These are phyloP conservation scores for Neurospora sp. DNA, from an alignment of 2,329 filamentous ascomycete genomes.

Conservation along the genomic window DNA sequence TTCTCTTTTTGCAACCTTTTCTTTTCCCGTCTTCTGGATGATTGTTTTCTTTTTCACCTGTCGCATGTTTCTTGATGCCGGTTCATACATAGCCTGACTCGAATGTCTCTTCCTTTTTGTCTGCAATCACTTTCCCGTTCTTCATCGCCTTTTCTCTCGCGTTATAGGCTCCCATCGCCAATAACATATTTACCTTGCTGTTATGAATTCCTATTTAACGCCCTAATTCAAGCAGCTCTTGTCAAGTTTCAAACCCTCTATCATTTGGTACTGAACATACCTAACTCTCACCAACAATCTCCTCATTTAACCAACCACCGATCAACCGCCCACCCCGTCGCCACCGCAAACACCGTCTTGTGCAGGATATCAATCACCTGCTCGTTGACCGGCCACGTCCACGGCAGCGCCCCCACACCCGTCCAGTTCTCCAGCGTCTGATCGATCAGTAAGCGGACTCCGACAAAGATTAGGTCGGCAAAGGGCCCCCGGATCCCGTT, in stretches of 20 bases:
- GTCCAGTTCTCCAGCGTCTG: slow-evolving; percentile 18
- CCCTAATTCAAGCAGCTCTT: not conserved
- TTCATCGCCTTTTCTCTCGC: not conserved
- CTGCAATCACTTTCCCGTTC: not conserved
- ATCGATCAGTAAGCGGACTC: slow-evolving; percentile 12
- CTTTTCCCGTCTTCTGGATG: not conserved
- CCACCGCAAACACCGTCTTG: slow-evolving; percentile 13
- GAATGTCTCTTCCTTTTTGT: not conserved
- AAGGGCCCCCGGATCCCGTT: slow-evolving; percentile 13
- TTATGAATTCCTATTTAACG: too few species aligned
- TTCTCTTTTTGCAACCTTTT: not conserved
- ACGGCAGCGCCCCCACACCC: slow-evolving; percentile 12
- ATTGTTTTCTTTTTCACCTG: not conserved
- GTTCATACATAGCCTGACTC: not conserved
- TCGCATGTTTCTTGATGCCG: not conserved
- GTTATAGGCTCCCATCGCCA: not conserved
- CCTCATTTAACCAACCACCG: slow-evolving; percentile 10
- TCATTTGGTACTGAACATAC: too few species aligned
- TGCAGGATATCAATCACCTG: slow-evolving; percentile 15
- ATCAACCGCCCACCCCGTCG: slow-evolving; percentile 13
- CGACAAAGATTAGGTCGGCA: slow-evolving; percentile 15
- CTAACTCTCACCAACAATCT: not conserved
- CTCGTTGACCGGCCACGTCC: slow-evolving; percentile 15
- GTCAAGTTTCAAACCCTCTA: not conserved
- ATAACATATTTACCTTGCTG: not conserved